These are phyloP conservation scores for Naganishia onofrii DNA, from an alignment of 768 basidiomycete species.

Conservation along the genomic window DNA sequence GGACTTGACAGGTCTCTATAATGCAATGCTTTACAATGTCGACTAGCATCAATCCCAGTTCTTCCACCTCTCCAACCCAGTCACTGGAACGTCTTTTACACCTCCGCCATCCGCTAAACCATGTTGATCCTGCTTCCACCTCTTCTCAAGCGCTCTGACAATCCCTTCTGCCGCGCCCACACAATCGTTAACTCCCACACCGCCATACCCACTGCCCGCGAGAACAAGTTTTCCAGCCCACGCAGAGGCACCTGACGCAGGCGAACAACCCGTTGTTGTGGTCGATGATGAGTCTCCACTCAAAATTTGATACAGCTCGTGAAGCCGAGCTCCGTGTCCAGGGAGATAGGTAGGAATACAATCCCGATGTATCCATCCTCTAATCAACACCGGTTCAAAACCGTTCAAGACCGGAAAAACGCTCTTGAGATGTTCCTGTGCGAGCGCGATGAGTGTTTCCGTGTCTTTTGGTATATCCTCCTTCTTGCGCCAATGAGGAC, in stretches of 20 bases:
- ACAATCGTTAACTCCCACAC: constrained; percentile 84
- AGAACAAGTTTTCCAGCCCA: constrained; percentile 62
- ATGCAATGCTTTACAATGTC: background rate
- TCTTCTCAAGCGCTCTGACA: constrained; percentile 31
- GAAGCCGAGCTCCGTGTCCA: constrained; percentile 71
- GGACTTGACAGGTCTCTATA: background rate
- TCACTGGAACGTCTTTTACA: constrained; percentile 30
- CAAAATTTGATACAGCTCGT: constrained; percentile 59
- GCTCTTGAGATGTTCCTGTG: constrained; percentile 37
- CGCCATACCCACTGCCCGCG: constrained; percentile 79
- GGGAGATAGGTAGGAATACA: constrained; percentile 77
- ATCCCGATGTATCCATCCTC: constrained; percentile 55
- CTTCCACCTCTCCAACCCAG: constrained; percentile 46
- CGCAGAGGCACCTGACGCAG: constrained; percentile 35
- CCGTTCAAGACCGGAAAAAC: constrained; percentile 42
- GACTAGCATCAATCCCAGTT: constrained; percentile 27
- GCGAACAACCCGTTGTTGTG: background rate
- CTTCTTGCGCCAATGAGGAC: constrained; percentile 61
- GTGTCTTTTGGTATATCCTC: constrained; percentile 27
- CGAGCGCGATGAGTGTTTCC: constrained; percentile 10
- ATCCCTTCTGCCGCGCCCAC: constrained; percentile 68
- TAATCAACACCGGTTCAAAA: constrained; percentile 40
- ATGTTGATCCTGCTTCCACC: background rate
- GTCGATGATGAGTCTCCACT: background rate
- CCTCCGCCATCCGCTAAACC: background rate